Percentiles rank a stretch among this genome's conserved stretches.
These are phyloP conservation scores for Keqinozyma sinolaborantium DNA, from an alignment of 1,139 yeast genomes.

Conservation along the genomic window DNA sequence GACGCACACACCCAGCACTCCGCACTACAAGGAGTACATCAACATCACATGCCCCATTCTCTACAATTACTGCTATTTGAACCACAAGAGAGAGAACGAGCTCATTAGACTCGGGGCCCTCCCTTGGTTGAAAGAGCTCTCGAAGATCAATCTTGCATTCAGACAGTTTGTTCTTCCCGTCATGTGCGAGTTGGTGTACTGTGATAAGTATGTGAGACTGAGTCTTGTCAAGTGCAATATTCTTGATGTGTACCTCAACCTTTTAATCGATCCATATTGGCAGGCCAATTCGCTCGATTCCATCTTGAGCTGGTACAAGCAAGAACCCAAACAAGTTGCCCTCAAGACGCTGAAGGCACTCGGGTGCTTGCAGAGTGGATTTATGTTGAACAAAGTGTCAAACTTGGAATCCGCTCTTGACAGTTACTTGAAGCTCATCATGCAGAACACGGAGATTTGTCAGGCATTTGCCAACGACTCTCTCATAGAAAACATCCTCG, in stretches of 20 bases:
- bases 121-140: conserved; percentile 46
- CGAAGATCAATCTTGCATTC: conserved; percentile 46
- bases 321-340: conserved; percentile 20
- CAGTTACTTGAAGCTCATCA: conserved; percentile 33
- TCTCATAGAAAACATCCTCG: conserved; percentile 24
- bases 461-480: conserved; percentile 22
- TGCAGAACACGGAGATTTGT: conserved; percentile 16
- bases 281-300: conserved; percentile 68
- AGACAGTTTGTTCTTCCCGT: conserved; percentile 63
- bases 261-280: conserved; percentile 64
- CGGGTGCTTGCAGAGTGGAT: conserved; percentile 36
- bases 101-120: conserved; percentile 53
- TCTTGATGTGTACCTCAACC: conserved; percentile 42
- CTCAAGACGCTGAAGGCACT: conserved; percentile 25
- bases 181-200: conserved; percentile 58
- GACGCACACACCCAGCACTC: conserved; percentile 23
- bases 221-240: conserved; percentile 37
- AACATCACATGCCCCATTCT: conserved; percentile 43
- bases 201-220: conserved; percentile 37
- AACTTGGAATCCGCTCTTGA: conserved; percentile 41
- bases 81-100: conserved; percentile 49
- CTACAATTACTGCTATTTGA: conserved; percentile 58
- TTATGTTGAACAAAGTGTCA: conserved; percentile 35
- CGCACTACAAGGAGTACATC: conserved; percentile 37
- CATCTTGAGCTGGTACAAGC: conserved; percentile 37